Evolutionary conservation across 1,284 basidiomycete genomes (phyloP).

Genomic region (Cutaneotrichosporon sp.): DNA sequence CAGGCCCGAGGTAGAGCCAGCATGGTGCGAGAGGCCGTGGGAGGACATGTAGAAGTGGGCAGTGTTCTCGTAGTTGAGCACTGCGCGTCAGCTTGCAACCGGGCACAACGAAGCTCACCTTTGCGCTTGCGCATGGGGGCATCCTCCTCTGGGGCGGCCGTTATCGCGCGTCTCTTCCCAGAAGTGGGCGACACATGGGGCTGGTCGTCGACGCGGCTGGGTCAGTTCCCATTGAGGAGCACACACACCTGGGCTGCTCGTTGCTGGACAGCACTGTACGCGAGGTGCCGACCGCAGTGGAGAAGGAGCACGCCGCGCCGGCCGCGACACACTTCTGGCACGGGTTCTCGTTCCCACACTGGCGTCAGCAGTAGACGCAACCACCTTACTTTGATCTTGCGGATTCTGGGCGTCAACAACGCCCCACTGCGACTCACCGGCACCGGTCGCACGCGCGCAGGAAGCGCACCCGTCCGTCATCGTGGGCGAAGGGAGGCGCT

Average conservation of each 20-base stretch:
- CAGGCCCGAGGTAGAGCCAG: conserved; percentile 24
- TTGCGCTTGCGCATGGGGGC: conserved; percentile 1
- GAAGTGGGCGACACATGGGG: not conserved
- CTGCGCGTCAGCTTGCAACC: not conserved
- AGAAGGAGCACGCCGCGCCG: conserved; percentile 16
- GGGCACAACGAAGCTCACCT: not conserved
- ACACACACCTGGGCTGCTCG: conserved; percentile 14
- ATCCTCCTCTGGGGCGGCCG: not conserved
- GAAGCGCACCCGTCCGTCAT: conserved; percentile 18
- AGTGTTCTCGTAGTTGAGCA: conserved; percentile 12
- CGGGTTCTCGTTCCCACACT: conserved; percentile 23
- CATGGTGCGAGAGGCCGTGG: conserved; percentile 19
- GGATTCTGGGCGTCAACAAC: conserved; percentile 2
- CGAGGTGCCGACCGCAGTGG: conserved; percentile 8
- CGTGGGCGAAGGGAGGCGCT: not conserved
- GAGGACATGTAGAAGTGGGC: conserved; percentile 23
- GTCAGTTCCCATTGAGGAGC: not conserved
- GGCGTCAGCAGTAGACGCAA: not conserved
- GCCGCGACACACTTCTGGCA: conserved; percentile 20
- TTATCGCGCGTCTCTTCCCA: not conserved
- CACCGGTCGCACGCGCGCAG: conserved; percentile 22
- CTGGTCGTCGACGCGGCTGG: not conserved
- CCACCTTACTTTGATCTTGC: conserved; percentile 20
- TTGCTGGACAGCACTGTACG: conserved; percentile 13
- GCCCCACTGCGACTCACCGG: conserved; percentile 8